Evolutionary conservation across 768 basidiomycete genomes (phyloP), one percentile per base, ranked within the genome.

Genomic region (Gymnopilus dilepis): DNA sequence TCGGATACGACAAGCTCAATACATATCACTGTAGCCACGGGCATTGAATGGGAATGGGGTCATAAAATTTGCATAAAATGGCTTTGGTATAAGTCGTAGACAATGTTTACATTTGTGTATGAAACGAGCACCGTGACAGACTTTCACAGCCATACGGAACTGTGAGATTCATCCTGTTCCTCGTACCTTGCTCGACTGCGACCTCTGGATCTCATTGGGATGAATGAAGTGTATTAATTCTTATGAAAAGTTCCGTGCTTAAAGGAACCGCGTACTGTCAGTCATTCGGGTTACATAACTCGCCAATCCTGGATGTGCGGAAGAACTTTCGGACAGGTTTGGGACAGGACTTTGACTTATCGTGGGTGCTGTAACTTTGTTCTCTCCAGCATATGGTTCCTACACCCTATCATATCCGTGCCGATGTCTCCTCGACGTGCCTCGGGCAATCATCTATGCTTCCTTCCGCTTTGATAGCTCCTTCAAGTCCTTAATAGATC

Each of bases 291-390:
- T 54, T 52, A 52, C 38, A 11, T 30, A 24, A 58, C 52, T 40
- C 15, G 19, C 59, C 59, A 28, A 48, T 60, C 41, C 26, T 54
- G 41, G 31, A 22, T 28, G 33, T 21, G 41, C 51, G 37, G 34
- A 51, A 58, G 38, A 58, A 58, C 51, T 28, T 34, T 30, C 17
- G 21, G 28, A 15, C 31, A 60, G 41, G 19, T 48, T 53, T n/a
- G n/a, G n/a, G n/a, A n/a, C n/a, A n/a, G n/a, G n/a, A n/a, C n/a
- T 13, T 41, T 60, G 59, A 60, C 59, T 60, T 60, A 38, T 55
- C 59, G 59, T 60, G 59, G 52, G 59, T 60, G 30, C 51, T 28
- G 22, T 54, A 42, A 30, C 33, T 43, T 37, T 38, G 30, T 21
- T 30, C 42, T n/a, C n/a, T n/a, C n/a, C n/a, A n/a, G n/a, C n/a